Base-by-base conservation (phyloP, 2,329 filamentous ascomycete species). In the Xylaria sp. region DNA sequence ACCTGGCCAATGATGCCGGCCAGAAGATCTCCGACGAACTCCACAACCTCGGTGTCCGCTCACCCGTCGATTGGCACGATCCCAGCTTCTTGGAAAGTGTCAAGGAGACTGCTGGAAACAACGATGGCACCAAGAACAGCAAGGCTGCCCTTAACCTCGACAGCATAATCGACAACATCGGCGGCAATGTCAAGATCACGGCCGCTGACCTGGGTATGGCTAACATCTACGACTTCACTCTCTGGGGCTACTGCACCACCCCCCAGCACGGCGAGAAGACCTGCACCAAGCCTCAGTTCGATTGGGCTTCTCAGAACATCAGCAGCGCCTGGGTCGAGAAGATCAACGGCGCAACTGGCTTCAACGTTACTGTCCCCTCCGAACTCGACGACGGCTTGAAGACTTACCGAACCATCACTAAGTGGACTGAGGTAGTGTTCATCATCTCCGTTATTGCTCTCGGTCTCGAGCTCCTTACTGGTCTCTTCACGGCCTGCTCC, bases 181-280 rank as follows among this genome's bases (percentile, higher is more conserved):
- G 37, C 19, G 80, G 57, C 13, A 58, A 54, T 18, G 54, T 37
- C 65, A 85, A 84, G 74, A 79, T 87, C 69, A 85, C 82, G 3
- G 83, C 83, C 6, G 65, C 72, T 1, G 76, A 83, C 23, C 79
- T 90, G 49, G 79, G 83, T 57, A 82, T 96, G 60, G 83, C 82
- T 69, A 85, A 93, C 71, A 80, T 86, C 70, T 97, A 97, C 82
- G 83, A 89, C 62, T 80, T 97, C 71, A 85, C 83, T 71, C 81
- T 97, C 44, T 96, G 91, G 89, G 89, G 89, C 72, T 96, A 92
- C 82, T 97, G 94, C 83, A 78, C 79, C 59, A 85, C 82, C 56
- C 76, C 80, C 54, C 74, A 79, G 66, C 81, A 82, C 65, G 79
- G 79, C 68, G 79, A 81, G 63, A 79, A 80, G 64, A 78, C 81